Conservation (phyloP, 2,329 filamentous ascomycete genomes). For the Akanthomyces lecanii region DNA sequence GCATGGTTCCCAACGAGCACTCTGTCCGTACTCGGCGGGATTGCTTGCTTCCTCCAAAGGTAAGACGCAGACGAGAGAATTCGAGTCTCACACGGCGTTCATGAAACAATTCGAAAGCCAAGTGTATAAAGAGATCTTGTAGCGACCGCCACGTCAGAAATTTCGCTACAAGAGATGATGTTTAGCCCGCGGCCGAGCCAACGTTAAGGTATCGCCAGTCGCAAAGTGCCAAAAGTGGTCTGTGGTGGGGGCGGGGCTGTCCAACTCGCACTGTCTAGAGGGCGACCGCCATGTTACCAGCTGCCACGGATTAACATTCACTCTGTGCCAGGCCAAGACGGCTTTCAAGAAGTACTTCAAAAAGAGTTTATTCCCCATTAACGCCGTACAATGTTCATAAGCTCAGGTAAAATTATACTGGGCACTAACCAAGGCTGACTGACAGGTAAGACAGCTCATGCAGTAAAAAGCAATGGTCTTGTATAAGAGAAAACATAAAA, state of each 20-base stretch:
- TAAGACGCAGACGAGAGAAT: neutral
- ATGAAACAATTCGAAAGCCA: neutral
- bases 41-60: neutral
- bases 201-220: no score
- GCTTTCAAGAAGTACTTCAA: no score
- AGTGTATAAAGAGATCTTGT: no score
- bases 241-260: slow-evolving; percentile 21
- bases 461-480: neutral
- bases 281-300: neutral
- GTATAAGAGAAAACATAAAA: neutral
- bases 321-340: neutral
- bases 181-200: neutral
- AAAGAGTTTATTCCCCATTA: neutral
- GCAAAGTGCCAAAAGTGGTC: neutral
- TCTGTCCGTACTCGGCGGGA: neutral
- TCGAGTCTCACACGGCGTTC: no score
- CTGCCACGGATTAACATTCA: neutral
- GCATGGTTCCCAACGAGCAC: neutral
- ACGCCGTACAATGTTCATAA: neutral
- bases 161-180: neutral
- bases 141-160: neutral
- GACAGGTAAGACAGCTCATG: neutral
- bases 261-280: neutral
- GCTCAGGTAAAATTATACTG: neutral
- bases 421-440: neutral